Evolutionary conservation across 2,329 filamentous ascomycete species (phyloP), one percentile per base, ranked within the genome.

Genomic region (Fusarium brachygibbosum): DNA sequence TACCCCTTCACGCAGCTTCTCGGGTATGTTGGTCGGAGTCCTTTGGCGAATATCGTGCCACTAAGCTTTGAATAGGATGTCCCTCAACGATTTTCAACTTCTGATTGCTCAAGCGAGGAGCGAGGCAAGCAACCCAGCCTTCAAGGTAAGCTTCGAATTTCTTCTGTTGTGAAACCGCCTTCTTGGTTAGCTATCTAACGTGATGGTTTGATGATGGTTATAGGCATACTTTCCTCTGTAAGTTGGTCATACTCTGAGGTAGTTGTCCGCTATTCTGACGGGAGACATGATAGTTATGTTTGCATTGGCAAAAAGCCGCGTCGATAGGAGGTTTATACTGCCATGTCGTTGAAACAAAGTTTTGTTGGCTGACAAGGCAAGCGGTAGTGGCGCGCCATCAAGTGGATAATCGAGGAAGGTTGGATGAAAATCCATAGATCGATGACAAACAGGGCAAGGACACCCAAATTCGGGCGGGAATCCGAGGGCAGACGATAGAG

Each of bases 151-250:
- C 42, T 38, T 41, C 28, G 9, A 31, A 13, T 40, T 34, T 44
- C 54, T 28, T 55, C n/a, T 34, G 14, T 23, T 29, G 12, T 23
- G 44, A 58, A 53, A 40, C 41, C 34, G 35, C 29, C 23, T 32
- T 54, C 11, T 34, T 32, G 14, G 37, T 46, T 23, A 42, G 29
- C 44, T 23, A 25, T 23, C 68, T 70, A 37, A 71, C 45, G 29
- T 41, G 21, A 46, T n/a, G 41, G 5, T 8, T 40, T 23, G 14
- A 42, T 25, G 34, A n/a, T 44, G 40, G 19, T 37, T 17, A 19
- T 70, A 88, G 87, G 84, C 87, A 32, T 90, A 90, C 75, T 90
- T 90, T 63, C 86, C 86, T 42, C 74, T 90, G 84, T 90, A 78
- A 83, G 86, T 82, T 16, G 44, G 12, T 35, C 9, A 10, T 12